Conservation (phyloP, 2,329 filamentous ascomycete species). For the Taxawa tesnikishii region DNA sequence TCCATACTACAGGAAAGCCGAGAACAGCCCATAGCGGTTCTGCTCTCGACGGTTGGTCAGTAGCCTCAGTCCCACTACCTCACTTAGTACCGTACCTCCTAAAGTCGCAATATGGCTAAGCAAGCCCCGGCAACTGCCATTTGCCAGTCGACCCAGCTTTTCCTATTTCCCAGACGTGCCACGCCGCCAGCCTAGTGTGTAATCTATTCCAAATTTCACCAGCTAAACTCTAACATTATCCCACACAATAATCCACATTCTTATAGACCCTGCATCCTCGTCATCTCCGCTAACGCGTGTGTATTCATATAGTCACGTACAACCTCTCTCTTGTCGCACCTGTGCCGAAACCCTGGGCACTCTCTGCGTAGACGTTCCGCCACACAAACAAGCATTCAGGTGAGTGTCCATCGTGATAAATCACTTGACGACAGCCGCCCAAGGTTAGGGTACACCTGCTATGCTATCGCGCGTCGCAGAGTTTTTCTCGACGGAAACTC, state of each 20-base stretch:
- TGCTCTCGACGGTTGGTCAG: no score
- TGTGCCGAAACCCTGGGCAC: slow-evolving; percentile 21
- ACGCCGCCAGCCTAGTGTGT: slow-evolving; percentile 5
- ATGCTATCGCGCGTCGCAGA: no score
- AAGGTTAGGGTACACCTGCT: no score
- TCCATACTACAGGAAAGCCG: slow-evolving; percentile 15
- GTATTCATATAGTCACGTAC: slow-evolving; percentile 18
- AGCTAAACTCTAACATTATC: slow-evolving; percentile 6
- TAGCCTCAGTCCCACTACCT: no score
- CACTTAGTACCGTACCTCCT: no score
- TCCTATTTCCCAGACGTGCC: slow-evolving; percentile 5
- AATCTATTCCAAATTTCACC: slow-evolving; percentile 9
- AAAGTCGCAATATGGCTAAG: no score
- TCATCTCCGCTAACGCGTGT: slow-evolving; percentile 1
- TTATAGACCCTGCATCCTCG: neutral
- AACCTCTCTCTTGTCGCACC: slow-evolving; percentile 19
- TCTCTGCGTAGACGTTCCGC: slow-evolving; percentile 15
- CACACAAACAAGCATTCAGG: slow-evolving; percentile 19
- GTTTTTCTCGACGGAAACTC: no score
- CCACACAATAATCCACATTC: slow-evolving; percentile 1
- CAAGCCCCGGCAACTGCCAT: slow-evolving; percentile 7
- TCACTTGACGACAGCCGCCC: no score
- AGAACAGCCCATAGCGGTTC: slow-evolving; percentile 18
- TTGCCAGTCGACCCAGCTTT: slow-evolving; percentile 4
- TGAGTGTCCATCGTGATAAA: slow-evolving; percentile 20